Base-by-base conservation (phyloP, 208 protist species). In the Acanthamoeba castellanii region DNA sequence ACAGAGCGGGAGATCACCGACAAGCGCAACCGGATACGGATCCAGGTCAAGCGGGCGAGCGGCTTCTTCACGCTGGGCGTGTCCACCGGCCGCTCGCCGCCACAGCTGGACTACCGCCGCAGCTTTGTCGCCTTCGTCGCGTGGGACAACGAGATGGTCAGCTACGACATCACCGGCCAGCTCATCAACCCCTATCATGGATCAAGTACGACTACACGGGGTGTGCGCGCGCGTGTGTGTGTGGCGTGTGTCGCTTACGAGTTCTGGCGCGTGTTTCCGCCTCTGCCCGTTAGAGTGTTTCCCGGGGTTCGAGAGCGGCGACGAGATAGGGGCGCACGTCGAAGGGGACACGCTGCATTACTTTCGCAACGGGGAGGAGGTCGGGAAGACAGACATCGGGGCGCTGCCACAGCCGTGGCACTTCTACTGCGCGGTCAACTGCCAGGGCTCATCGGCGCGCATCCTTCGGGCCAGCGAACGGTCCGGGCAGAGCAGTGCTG, bases 31-130 rank as follows among this genome's bases (percentile, higher is more conserved):
- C 70, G n/a, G 70, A 78, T 45, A 20, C 11, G 70, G 11, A 45
- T 45, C 32, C 13, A 78, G 32, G n/a, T 78, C 30, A 32, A 18
- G 16, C 70, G 32, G 11, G 16, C 70, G 7, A 78, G 11, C 27
- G 70, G 70, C 70, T 78, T 78, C 70, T 78, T 78, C 70, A 47
- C 70, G 2, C 37, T 78, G 70, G 70, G 70, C 70, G 70, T 78
- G 70, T 78, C 16, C 37, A 45, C 70, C 16, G 70, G 70, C 70
- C 6, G n/a, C 37, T 78, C 30, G 30, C 37, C 32, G 2, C 13
- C n/a, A 18, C 32, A 78, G 70, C 70, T 18, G 32, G 22, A 30
- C 32, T 78, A 78, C 20, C 70, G 70, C 30, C 6, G 37, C 11
- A 78, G 47, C 30, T 78, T 78, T 45, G 70, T 30, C 8, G 70